Conservation (phyloP, 768 basidiomycete species). For the Gymnopilus junonius region DNA sequence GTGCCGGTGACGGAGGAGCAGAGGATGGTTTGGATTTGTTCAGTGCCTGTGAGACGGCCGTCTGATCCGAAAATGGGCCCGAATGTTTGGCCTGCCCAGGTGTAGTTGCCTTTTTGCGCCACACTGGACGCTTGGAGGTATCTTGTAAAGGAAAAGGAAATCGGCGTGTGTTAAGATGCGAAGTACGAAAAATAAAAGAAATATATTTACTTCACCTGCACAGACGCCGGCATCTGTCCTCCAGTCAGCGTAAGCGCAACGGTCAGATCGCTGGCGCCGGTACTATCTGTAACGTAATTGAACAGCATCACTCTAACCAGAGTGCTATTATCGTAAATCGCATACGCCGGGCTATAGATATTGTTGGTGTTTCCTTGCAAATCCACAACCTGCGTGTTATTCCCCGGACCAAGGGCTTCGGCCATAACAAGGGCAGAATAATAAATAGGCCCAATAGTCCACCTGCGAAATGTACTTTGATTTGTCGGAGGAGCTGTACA, state of each 20-base stretch:
- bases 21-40: slow-evolving; percentile 53
- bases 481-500: slow-evolving; percentile 56
- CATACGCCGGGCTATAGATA: slow-evolving; percentile 67
- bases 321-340: slow-evolving; percentile 71
- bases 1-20: slow-evolving; percentile 42
- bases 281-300: slow-evolving; percentile 70
- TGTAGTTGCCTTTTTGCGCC: slow-evolving; percentile 58
- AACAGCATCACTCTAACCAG: slow-evolving; percentile 67
- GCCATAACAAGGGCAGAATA: slow-evolving; percentile 75
- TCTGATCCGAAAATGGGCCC: slow-evolving; percentile 65
- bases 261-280: slow-evolving; percentile 59
- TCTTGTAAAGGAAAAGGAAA: slow-evolving; percentile 33
- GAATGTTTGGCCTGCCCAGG: slow-evolving; percentile 69
- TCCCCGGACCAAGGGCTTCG: slow-evolving; percentile 67
- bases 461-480: slow-evolving; percentile 62
- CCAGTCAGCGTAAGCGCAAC: slow-evolving; percentile 54
- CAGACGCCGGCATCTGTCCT: slow-evolving; percentile 43
- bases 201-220: slow-evolving; percentile 60
- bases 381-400: slow-evolving; percentile 67
- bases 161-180: neutral
- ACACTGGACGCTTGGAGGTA: slow-evolving; percentile 56
- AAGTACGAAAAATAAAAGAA: neutral
- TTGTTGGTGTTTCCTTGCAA: slow-evolving; percentile 55
- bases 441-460: slow-evolving; percentile 79
- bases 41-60: slow-evolving; percentile 58